These are phyloP conservation scores for Phaeosphaeriaceae sp. DNA, from an alignment of 2,329 filamentous ascomycete species.

Conservation along the genomic window DNA sequence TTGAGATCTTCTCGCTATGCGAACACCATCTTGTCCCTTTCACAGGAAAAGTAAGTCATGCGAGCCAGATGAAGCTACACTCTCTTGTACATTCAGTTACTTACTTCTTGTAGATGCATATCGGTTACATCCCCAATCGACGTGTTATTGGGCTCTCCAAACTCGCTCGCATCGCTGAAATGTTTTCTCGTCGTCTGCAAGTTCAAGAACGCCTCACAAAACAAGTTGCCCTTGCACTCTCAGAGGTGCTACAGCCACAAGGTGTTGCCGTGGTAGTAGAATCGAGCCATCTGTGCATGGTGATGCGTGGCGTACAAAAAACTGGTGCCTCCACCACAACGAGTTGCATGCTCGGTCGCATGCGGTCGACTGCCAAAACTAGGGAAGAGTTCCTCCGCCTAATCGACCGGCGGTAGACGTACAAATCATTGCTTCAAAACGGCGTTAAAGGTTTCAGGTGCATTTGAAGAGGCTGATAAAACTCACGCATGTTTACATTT, in stretches of 20 bases:
- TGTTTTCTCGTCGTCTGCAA: conserved; percentile 92
- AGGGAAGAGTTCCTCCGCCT: conserved; percentile 94
- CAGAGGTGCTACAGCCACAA: conserved; percentile 89
- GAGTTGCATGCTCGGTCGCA: conserved; percentile 96
- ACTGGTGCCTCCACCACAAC: conserved; percentile 86
- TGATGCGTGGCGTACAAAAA: conserved; percentile 98
- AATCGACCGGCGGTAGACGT: conserved; percentile 40
- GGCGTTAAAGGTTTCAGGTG: neutral
- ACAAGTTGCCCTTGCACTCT: conserved; percentile 92
- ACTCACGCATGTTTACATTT: neutral
- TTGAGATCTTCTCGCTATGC: conserved; percentile 92
- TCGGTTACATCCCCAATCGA: conserved; percentile 92
- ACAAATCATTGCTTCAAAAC: conserved; percentile 1
- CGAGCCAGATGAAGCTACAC: too few relatives aligned
- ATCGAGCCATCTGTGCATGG: conserved; percentile 96
- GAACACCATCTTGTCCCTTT: conserved; percentile 98
- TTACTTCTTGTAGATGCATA: conserved; percentile 77
- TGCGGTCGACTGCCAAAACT: conserved; percentile 91
- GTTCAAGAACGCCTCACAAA: conserved; percentile 97
- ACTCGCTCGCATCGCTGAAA: conserved; percentile 91
- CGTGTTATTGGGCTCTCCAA: conserved; percentile 96
- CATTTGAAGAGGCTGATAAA: neutral
- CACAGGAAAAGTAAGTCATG: conserved; percentile 79
- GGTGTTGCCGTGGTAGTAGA: conserved; percentile 98
- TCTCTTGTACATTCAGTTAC: neutral